These are phyloP conservation scores for Orbilia quercus DNA, from an alignment of 2,329 filamentous ascomycete genomes.

Conservation along the genomic window DNA sequence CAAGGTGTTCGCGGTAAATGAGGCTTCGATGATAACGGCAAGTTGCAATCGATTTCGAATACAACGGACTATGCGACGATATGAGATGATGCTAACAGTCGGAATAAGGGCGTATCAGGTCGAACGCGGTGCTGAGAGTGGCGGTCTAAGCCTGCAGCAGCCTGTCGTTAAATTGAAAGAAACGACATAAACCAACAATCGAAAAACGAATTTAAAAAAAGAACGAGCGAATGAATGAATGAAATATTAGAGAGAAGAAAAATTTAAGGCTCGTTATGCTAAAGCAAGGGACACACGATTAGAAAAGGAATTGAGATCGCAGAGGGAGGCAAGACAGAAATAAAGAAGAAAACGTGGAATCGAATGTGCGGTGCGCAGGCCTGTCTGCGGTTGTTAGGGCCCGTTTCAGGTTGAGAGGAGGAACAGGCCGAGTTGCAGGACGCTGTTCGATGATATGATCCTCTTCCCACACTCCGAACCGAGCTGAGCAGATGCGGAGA, in stretches of 20 bases:
- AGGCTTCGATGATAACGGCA: conserved; percentile 23
- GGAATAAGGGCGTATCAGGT: neutral
- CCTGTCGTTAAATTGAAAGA: neutral
- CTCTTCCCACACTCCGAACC: conserved; percentile 4
- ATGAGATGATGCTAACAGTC: conserved; percentile 15
- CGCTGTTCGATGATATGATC: conserved; percentile 34
- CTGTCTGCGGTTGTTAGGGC: conserved; percentile 24
- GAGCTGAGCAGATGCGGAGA: neutral
- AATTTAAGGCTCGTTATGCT: neutral
- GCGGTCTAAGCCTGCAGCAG: conserved; percentile 1
- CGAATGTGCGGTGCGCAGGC: conserved; percentile 17
- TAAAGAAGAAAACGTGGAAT: conserved; percentile 21
- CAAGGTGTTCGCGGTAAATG: conserved; percentile 29
- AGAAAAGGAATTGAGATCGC: conserved; percentile 24
- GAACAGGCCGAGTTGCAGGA: conserved; percentile 16
- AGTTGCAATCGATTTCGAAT: conserved; percentile 18
- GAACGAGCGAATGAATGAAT: too few species aligned
- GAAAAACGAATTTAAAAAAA: too few species aligned
- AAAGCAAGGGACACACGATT: conserved; percentile 40
- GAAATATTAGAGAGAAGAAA: neutral
- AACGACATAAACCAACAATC: too few species aligned
- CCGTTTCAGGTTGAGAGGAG: conserved; percentile 56
- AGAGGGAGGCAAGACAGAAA: conserved; percentile 1
- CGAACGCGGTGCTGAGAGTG: conserved; percentile 1
- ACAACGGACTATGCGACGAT: too few species aligned